A percentile compares a stretch with the other conserved stretches of the same genome.
phyloP scores from a whole-genome alignment of 768 basidiomycete genomes.

The Hypholoma fasciculare region DNA sequence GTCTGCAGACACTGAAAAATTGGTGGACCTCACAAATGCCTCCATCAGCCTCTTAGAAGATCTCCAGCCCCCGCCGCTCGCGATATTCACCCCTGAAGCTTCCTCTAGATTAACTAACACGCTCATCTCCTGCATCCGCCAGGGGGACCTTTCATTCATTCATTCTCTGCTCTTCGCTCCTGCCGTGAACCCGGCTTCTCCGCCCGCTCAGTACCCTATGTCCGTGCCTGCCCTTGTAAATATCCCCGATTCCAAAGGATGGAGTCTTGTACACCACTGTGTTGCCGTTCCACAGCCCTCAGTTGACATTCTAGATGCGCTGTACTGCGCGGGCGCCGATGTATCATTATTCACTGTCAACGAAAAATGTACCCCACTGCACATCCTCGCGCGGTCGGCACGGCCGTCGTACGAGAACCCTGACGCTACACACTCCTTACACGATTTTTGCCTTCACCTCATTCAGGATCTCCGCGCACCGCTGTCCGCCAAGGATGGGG shows the following conservation, averaged over 20 bases:
- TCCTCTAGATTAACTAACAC: constrained; percentile 45
- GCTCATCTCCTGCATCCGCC: constrained; percentile 53
- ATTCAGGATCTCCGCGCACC: constrained; percentile 71
- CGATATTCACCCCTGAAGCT: constrained; percentile 41
- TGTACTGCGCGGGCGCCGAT: constrained; percentile 79
- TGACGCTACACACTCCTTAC: constrained; percentile 40
- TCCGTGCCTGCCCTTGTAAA: constrained; percentile 65
- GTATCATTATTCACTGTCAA: constrained; percentile 64
- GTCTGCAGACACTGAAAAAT: constrained; percentile 32
- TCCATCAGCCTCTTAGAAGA: constrained; percentile 38
- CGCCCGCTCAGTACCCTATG: constrained; percentile 40
- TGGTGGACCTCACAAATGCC: constrained; percentile 36
- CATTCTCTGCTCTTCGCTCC: constrained; percentile 57
- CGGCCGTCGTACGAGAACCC: constrained; percentile 31
- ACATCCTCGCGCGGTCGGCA: constrained; percentile 55
- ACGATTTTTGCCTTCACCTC: constrained; percentile 65
- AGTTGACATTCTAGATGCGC: constrained; percentile 61
- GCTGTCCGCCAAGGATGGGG: constrained; percentile 60
- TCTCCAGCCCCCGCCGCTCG: constrained; percentile 40
- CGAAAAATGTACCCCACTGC: constrained; percentile 67
- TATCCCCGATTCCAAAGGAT: constrained; percentile 63
- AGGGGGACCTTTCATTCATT: constrained; percentile 49
- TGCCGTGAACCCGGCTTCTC: constrained; percentile 36
- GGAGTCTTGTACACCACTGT: constrained; percentile 76
- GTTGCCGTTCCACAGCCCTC: constrained; percentile 56